Evolutionary conservation across 441 rosid species (phyloP).

Genomic region (Kokia cookei): DNA sequence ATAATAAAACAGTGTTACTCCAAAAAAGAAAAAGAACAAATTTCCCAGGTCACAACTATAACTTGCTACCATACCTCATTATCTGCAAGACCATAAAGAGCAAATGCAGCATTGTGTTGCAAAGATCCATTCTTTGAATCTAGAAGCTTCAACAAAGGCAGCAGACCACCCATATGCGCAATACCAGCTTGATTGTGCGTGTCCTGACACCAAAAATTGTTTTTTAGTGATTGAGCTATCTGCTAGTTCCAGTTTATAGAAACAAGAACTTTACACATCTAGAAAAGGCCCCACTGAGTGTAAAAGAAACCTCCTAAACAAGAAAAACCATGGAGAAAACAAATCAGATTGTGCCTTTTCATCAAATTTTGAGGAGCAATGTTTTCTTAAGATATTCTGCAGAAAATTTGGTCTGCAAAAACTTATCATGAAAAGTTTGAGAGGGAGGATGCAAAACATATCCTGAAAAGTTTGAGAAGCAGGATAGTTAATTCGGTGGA

Average conservation of each 20-base stretch:
- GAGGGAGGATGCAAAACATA: not conserved
- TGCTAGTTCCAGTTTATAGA: not conserved
- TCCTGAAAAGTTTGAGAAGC: not conserved
- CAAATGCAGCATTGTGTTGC: slow-evolving; percentile 99
- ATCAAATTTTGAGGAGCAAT: no score
- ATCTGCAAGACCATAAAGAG: slow-evolving; percentile 97
- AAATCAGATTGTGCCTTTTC: not conserved
- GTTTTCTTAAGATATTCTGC: no score
- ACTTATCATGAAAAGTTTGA: no score
- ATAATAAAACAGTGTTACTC: slow-evolving; percentile 8
- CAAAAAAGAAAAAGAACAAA: not conserved
- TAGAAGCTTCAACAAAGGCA: slow-evolving; percentile 82
- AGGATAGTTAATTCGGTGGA: not conserved
- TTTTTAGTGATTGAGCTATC: slow-evolving; percentile 6
- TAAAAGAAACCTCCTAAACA: not conserved
- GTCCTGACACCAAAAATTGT: slow-evolving; percentile 46
- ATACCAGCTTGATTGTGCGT: slow-evolving; percentile 94
- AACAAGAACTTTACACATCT: not conserved
- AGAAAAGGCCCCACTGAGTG: not conserved
- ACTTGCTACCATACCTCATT: slow-evolving; percentile 61
- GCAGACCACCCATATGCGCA: slow-evolving; percentile 87
- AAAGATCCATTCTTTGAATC: slow-evolving; percentile 96
- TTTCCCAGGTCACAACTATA: slow-evolving; percentile 11
- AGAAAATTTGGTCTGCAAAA: no score
- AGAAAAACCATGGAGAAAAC: not conserved